A percentile compares a stretch with the other conserved stretches of the same genome.
phyloP scores from a whole-genome alignment of 1,284 basidiomycete genomes.

The Papiliotrema nemorosa region DNA sequence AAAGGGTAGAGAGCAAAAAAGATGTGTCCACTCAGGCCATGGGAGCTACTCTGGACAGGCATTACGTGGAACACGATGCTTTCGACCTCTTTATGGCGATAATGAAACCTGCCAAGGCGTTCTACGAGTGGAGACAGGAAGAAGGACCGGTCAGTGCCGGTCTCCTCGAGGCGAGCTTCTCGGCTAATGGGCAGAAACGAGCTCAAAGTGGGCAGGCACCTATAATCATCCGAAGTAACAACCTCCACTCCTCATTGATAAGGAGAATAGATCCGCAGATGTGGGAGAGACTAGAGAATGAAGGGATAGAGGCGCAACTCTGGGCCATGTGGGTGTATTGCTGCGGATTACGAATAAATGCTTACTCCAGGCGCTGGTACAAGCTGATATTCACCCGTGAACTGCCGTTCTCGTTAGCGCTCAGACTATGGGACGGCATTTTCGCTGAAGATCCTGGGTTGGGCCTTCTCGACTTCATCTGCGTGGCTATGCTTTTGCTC shows the following conservation, averaged over 20 bases:
- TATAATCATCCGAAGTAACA: constrained; percentile 73
- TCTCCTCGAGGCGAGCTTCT: neutral
- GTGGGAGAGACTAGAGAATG: constrained; percentile 67
- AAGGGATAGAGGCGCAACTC: constrained; percentile 86
- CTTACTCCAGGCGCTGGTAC: constrained; percentile 70
- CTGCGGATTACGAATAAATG: neutral
- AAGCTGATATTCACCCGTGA: constrained; percentile 86
- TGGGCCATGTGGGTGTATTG: constrained; percentile 73
- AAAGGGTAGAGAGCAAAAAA: neutral
- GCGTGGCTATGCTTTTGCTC: constrained; percentile 85
- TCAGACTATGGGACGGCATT: constrained; percentile 84
- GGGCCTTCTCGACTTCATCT: constrained; percentile 74
- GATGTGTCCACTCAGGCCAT: constrained; percentile 24
- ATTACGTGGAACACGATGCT: constrained; percentile 59
- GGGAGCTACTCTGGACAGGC: constrained; percentile 36
- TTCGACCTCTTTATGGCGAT: constrained; percentile 73
- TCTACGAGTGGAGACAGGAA: constrained; percentile 82
- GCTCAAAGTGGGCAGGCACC: constrained; percentile 56
- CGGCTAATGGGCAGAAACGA: neutral
- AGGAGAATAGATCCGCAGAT: constrained; percentile 77
- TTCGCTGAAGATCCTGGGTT: constrained; percentile 73
- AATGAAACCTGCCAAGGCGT: constrained; percentile 70
- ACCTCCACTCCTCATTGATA: constrained; percentile 68
- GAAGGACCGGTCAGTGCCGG: constrained; percentile 34
- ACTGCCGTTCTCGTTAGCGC: constrained; percentile 63